Percentiles rank a stretch among this genome's conserved stretches.
Conservation (phyloP, 495 filamentous ascomycete genomes). For the Talaromyces thailandensis region DNA sequence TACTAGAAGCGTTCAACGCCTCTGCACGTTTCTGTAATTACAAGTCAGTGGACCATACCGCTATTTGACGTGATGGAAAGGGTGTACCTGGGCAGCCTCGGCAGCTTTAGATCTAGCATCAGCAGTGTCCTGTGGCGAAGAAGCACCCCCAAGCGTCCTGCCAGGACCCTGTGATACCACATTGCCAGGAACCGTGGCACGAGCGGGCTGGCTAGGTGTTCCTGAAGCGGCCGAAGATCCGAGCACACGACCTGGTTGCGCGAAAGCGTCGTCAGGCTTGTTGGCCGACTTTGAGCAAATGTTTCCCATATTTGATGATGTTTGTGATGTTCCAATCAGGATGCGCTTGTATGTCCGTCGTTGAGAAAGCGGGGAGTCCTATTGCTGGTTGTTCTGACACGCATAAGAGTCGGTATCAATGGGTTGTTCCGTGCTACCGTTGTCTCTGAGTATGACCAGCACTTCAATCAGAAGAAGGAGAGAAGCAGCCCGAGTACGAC, state of each 20-base stretch:
- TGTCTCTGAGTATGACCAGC: background rate
- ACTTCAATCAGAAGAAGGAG: background rate
- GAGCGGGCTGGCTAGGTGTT: conserved; percentile 15
- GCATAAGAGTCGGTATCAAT: background rate
- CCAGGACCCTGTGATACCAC: conserved; percentile 39
- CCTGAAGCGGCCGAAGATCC: conserved; percentile 30
- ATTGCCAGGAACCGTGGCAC: conserved; percentile 33
- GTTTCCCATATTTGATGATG: conserved; percentile 54
- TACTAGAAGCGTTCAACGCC: conserved; percentile 12
- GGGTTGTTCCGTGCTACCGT: background rate
- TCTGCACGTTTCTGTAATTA: conserved; percentile 32
- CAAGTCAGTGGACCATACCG: conserved; percentile 1
- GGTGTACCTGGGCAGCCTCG: conserved; percentile 56
- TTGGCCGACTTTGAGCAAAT: conserved; percentile 59
- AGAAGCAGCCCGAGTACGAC: background rate
- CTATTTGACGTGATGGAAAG: background rate
- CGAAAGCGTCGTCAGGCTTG: conserved; percentile 41
- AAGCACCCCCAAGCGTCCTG: conserved; percentile 42
- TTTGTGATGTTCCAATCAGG: background rate
- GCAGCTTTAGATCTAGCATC: conserved; percentile 55
- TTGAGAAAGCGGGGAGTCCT: background rate
- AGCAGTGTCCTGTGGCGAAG: conserved; percentile 16
- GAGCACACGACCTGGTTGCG: conserved; percentile 55
- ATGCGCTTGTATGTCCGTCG: background rate
- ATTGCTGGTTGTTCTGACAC: background rate